Conservation (phyloP, 1,284 basidiomycete genomes). For the Cutaneotrichosporon cutaneum region DNA sequence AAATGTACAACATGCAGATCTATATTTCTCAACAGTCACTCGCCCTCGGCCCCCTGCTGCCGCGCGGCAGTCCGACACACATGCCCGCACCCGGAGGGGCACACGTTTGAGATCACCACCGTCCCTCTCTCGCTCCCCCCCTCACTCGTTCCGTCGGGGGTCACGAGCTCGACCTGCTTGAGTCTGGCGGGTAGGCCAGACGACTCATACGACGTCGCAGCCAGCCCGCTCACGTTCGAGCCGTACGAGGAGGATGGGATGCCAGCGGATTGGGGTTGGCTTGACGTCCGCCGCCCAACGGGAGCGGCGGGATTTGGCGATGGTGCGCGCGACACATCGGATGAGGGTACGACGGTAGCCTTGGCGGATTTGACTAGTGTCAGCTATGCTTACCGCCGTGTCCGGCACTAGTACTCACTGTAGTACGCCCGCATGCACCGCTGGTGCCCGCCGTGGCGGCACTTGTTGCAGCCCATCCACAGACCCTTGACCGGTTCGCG, state of each 20-base stretch:
- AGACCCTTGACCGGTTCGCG: conserved; percentile 39
- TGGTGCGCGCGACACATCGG: conserved; percentile 5
- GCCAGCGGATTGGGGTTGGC: background rate
- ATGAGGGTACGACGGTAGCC: background rate
- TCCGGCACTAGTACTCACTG: conserved; percentile 25
- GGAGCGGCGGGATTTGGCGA: conserved; percentile 1
- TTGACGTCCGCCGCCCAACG: conserved; percentile 1
- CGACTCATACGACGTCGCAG: conserved; percentile 13
- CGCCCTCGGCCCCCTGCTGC: background rate
- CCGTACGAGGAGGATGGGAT: background rate
- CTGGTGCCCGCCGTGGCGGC: conserved; percentile 46
- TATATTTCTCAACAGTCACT: background rate
- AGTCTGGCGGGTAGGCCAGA: background rate
- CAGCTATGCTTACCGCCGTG: background rate
- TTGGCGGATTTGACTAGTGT: conserved; percentile 16
- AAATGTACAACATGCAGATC: conserved; percentile 1
- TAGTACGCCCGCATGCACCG: conserved; percentile 43
- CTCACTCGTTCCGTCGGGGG: background rate
- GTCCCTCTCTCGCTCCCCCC: conserved; percentile 2
- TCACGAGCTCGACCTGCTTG: conserved; percentile 4
- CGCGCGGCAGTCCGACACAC: conserved; percentile 28
- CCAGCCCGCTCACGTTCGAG: conserved; percentile 5
- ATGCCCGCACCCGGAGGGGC: conserved; percentile 47
- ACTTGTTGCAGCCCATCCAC: conserved; percentile 43
- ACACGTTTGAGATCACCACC: conserved; percentile 30